Conservation (phyloP, 768 basidiomycete genomes). For the Naganishia friedmannii region DNA sequence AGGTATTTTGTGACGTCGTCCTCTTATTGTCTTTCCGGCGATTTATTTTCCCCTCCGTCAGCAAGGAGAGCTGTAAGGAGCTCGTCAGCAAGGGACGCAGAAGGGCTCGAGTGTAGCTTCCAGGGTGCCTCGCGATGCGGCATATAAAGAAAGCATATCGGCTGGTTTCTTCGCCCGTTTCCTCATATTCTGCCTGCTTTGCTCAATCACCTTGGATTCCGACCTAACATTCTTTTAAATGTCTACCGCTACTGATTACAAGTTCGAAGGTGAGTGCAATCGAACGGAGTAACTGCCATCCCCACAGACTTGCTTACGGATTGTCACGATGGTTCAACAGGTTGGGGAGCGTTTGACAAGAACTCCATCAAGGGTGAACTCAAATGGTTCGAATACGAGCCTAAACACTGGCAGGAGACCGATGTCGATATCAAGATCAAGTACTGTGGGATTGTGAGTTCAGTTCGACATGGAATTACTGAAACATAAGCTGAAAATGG, state of each 20-base stretch:
- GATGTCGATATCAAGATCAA: constrained; percentile 58
- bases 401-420: constrained; percentile 59
- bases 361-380: constrained; percentile 45
- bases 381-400: constrained; percentile 54
- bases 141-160: neutral
- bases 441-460: constrained; percentile 43
- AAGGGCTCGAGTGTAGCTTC: no score
- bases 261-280: constrained; percentile 38
- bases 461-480: neutral
- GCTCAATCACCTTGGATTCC: neutral
- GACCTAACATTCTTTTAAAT: neutral
- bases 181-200: neutral
- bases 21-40: no score
- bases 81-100: no score
- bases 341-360: constrained; percentile 43
- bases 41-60: no score
- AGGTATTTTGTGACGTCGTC: no score
- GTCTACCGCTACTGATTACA: constrained; percentile 36
- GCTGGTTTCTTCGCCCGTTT: neutral
- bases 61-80: no score
- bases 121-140: no score
- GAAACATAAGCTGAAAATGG: neutral
- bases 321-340: neutral
- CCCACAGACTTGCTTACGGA: neutral
- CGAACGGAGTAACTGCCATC: neutral